Evolutionary conservation across 1,284 basidiomycete species (phyloP), one percentile per base, ranked within the genome.

Genomic region (Fereydounia khargensis): DNA sequence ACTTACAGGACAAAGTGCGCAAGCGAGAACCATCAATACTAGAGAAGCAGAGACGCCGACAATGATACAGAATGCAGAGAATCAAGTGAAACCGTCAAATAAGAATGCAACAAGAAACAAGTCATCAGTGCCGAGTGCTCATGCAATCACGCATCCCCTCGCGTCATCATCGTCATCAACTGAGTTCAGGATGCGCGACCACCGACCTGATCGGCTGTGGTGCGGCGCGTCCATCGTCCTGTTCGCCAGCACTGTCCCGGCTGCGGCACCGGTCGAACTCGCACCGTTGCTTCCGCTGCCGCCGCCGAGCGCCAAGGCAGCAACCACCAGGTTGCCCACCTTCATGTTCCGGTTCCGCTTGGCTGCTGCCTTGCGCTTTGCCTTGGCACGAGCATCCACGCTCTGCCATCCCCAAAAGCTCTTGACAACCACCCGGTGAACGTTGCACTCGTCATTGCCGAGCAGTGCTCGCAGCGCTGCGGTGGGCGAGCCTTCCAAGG

Each of bases 391-490:
- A 6, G 42, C 45, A 39, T 65, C 59, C 13, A 65, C 52, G 24
- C 44, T 16, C 43, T 69, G 59, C 66, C 66, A 69, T 27, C 45
- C 55, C 52, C 55, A 67, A 39, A 67, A 69, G 30, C 47, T 59
- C 46, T 69, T 64, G 35, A 69, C 33, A 1, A 67, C 61, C 0
- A 59, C 49, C 31, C 49, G 43, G 24, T 46, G 30, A 0, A 49
- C 46, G 46, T 69, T 65, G 35, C 60, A 64, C 35, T 69, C 66
- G 39, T 69, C 66, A 19, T 49, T 35, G 0, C 48, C 39, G 24
- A 38, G 18, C 4, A 33, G 10, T 6, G 17, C 17, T 7, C 37
- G 3, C 3, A 17, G 21, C 6, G 27, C 25, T 3, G 24, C 24
- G 5, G 37, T 28, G 24, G n/a, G 19, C 4, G 41, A 43, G 10